Evolutionary conservation across 1,139 yeast genomes (phyloP), one percentile per base, ranked within the genome.

Genomic region (Sugiyamaella novakii): DNA sequence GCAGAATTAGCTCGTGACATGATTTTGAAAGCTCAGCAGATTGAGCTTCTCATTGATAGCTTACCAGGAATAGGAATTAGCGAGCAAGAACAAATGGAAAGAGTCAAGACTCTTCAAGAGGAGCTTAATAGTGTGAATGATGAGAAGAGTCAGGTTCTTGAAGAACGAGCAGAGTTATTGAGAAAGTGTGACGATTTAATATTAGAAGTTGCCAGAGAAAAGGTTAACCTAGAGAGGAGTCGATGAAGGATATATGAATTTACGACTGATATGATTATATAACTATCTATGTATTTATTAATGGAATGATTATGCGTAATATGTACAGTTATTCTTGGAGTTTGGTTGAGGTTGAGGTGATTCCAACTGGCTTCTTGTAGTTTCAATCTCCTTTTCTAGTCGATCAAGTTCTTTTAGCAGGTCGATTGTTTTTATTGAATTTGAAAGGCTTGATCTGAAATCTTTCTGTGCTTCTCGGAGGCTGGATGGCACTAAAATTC

Each of bases 51-150:
- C 34, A 89, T 92, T 27, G 95, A 87, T 63, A 81, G 95, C 2
- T 71, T 92, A 42, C 98, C 99, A 0, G 98, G 98, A 2, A 87
- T 89, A 2, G 96, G 95, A 11, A 89, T 86, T 0, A 81, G 91
- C 1, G 87, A 87, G 25, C 78, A 76, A 37, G 83, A 80, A 47
- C 98, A 92, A 67, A 65, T 89, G 63, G 70, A 71, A 30, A 75
- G 78, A 55, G 86, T 92, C 15, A 76, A 76, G 43, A 73, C 73
- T n/a, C 71, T 92, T 45, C 84, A 88, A 51, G 64, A 66, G 35
- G 87, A 87, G 57, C 70, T 92, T 49, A 75, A 76, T 19, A 70
- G 71, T 4, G 82, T 84, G 1, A 95, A 91, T 59, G 64, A 69
- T 19, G 79, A 80, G 48, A 77, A 89, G 54, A 69, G 76, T 18